phyloP scores from a whole-genome alignment of 192 early-diverging fungal genomes.

The Gonapodya prolifera region DNA sequence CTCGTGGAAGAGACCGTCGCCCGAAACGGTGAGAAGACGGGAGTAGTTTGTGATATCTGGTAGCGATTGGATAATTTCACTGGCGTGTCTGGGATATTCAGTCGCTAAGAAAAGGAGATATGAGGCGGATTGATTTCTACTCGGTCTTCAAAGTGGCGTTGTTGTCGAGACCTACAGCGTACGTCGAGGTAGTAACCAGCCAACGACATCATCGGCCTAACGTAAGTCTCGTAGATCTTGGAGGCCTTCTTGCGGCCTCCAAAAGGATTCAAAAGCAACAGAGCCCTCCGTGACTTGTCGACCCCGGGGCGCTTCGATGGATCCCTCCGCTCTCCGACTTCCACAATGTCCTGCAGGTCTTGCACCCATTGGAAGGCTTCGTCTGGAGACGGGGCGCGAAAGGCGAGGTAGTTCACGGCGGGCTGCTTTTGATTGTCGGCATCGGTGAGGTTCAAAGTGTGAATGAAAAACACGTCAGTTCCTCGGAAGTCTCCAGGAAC shows the following conservation, averaged over 20 bases:
- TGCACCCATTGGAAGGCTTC: background rate
- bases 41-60: constrained; percentile 36
- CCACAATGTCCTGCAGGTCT: background rate
- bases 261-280: constrained; percentile 58
- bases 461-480: background rate
- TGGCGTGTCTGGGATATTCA: constrained; percentile 38
- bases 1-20: constrained; percentile 74
- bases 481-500: background rate
- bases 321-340: background rate
- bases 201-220: constrained; percentile 47
- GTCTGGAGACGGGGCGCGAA: background rate
- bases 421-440: background rate
- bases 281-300: background rate
- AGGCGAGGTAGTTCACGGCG: background rate
- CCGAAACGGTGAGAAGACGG: constrained; percentile 52
- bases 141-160: background rate
- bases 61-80: constrained; percentile 26
- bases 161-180: too few species aligned
- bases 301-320: background rate
- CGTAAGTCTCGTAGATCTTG: constrained; percentile 33
- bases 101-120: constrained; percentile 31
- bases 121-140: background rate
- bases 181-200: constrained; percentile 40
- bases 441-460: background rate
- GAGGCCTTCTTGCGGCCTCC: constrained; percentile 54